Evolutionary conservation across 2,329 filamentous ascomycete species (phyloP).

Genomic region (Pseudogymnoascus destructans): DNA sequence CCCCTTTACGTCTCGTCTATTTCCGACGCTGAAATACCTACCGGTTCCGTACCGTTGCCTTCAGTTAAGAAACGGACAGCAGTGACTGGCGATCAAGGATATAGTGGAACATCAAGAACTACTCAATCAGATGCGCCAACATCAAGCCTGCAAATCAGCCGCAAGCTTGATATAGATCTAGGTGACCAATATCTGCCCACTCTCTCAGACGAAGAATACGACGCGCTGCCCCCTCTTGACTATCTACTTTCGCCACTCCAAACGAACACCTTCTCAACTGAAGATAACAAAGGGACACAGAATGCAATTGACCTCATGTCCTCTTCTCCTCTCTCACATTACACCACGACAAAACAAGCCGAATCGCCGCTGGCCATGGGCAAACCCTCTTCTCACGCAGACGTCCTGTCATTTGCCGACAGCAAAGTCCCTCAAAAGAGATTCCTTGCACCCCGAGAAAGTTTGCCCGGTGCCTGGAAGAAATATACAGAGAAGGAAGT

Average conservation of each 20-base stretch:
- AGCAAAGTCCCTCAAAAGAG: conserved; percentile 14
- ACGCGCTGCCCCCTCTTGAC: not conserved
- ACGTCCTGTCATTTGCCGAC: not conserved
- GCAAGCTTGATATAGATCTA: not conserved
- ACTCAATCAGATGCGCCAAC: not conserved
- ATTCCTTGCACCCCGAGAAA: conserved; percentile 24
- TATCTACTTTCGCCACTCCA: not conserved
- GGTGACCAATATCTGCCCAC: not conserved
- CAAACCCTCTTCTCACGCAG: not conserved
- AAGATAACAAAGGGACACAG: not conserved
- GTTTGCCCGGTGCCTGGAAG: conserved; percentile 27
- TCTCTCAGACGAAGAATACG: not conserved
- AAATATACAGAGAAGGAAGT: conserved; percentile 18
- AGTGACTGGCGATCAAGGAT: not conserved
- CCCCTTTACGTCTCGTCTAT: not conserved
- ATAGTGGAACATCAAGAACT: not conserved
- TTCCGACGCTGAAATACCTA: not conserved
- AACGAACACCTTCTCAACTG: not conserved
- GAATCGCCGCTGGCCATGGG: not conserved
- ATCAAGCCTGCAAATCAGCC: not conserved
- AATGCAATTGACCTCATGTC: not conserved
- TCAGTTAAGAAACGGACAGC: not conserved
- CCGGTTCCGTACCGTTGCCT: not conserved
- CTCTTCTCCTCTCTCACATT: not conserved
- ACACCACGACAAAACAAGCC: not conserved